Percentiles rank a stretch among this genome's conserved stretches.
Evolutionary conservation across 352 stramenopile genomes (phyloP).

Genomic region (Phytophthora sojae): DNA sequence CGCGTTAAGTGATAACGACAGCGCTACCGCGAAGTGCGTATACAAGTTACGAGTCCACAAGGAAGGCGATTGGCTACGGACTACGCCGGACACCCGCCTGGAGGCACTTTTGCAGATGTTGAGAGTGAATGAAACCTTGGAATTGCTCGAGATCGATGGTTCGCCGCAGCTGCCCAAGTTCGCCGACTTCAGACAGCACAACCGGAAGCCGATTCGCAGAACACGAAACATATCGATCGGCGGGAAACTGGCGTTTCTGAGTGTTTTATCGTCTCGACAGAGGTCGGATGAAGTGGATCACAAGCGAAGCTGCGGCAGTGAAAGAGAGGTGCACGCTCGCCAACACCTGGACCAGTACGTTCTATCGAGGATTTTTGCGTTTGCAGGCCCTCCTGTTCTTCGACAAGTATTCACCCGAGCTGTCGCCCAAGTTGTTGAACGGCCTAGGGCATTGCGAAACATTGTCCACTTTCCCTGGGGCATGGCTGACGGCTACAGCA

Average conservation of each 20-base stretch:
- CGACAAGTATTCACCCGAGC: background rate
- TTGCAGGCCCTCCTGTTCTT: conserved; percentile 1
- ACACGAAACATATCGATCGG: background rate
- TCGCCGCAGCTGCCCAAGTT: background rate
- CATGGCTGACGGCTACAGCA: too few species aligned
- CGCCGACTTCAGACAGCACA: background rate
- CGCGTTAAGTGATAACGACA: background rate
- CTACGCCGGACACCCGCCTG: background rate
- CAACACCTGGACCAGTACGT: background rate
- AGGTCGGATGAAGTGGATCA: background rate
- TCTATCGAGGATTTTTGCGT: conserved; percentile 4
- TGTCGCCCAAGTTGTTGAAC: too few species aligned
- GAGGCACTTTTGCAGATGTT: conserved; percentile 1
- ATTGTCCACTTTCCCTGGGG: too few species aligned
- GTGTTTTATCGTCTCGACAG: background rate
- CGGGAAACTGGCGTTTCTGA: conserved; percentile 6
- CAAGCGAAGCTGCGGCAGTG: background rate
- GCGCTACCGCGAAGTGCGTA: background rate
- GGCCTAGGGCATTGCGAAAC: too few species aligned
- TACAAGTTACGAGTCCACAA: background rate
- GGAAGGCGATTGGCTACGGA: background rate
- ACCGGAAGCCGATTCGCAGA: background rate
- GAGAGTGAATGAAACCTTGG: conserved; percentile 1
- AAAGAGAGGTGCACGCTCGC: too few species aligned
- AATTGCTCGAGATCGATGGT: background rate